Conservation (phyloP, 352 stramenopile genomes). For the Globisporangium cylindrosporum region DNA sequence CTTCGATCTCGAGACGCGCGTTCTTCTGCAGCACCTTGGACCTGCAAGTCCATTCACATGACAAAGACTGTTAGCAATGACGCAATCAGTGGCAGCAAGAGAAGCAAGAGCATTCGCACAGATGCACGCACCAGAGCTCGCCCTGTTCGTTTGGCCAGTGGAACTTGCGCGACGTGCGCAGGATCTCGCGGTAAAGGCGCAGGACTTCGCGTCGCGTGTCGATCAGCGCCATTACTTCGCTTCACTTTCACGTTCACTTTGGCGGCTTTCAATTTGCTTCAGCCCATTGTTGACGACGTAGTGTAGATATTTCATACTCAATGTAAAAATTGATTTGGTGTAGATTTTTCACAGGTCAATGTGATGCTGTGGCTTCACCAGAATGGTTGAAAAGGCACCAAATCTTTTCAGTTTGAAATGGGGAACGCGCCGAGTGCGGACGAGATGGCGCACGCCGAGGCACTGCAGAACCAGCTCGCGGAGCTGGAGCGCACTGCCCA, state of each 20-base stretch:
- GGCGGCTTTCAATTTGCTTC: no score
- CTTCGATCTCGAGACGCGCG: conserved; percentile 77
- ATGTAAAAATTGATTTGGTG: no score
- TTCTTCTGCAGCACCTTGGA: conserved; percentile 65
- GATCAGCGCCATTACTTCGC: conserved; percentile 26
- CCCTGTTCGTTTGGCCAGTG: conserved; percentile 73
- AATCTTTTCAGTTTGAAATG: conserved; percentile 4
- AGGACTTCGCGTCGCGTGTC: conserved; percentile 76
- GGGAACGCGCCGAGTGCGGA: conserved; percentile 43
- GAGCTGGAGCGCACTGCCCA: conserved; percentile 46
- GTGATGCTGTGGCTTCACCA: no score
- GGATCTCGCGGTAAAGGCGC: conserved; percentile 77
- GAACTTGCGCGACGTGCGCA: conserved; percentile 73
- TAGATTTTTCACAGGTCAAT: no score
- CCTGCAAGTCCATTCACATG: conserved; percentile 20
- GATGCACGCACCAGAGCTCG: conserved; percentile 50
- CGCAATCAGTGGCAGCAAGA: background rate
- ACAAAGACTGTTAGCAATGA: background rate
- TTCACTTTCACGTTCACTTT: background rate
- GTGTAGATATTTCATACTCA: no score
- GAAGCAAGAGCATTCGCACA: background rate
- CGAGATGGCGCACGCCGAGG: conserved; percentile 24
- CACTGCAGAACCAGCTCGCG: conserved; percentile 39
- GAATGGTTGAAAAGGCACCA: no score
- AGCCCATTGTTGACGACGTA: no score